Conservation (phyloP, 2,329 filamentous ascomycete species). For the Sporothrix variecibatus region DNA sequence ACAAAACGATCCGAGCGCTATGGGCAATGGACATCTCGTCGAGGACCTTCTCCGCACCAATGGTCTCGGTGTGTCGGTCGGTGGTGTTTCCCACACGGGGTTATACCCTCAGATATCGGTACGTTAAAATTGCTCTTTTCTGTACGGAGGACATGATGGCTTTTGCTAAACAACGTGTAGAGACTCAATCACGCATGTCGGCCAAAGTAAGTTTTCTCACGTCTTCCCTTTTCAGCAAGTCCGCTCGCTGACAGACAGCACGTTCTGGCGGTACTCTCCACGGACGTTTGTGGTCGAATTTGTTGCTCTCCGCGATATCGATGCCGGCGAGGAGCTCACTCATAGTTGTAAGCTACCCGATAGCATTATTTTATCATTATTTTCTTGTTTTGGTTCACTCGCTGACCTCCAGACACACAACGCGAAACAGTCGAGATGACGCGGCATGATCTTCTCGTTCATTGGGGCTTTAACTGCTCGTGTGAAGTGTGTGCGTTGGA, state of each 20-base stretch:
- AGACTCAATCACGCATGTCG: constrained; percentile 35
- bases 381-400: not conserved
- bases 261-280: constrained; percentile 31
- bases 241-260: constrained; percentile 20
- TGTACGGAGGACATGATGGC: too few relatives aligned
- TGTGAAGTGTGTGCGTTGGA: constrained; percentile 33
- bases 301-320: constrained; percentile 32
- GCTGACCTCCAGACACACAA: constrained; percentile 31
- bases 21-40: constrained; percentile 21
- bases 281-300: constrained; percentile 33
- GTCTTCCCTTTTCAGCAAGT: not conserved
- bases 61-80: constrained; percentile 34
- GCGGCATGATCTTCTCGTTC: constrained; percentile 27
- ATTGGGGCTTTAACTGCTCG: constrained; percentile 35
- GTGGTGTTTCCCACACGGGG: constrained; percentile 32
- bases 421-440: constrained; percentile 32
- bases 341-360: constrained; percentile 32
- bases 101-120: constrained; percentile 28
- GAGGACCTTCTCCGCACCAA: constrained; percentile 34
- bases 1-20: not conserved
- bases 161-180: constrained; percentile 29
- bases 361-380: not conserved
- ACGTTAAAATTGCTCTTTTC: not conserved
- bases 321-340: constrained; percentile 32
- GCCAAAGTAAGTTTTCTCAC: constrained; percentile 31